Base-by-base conservation (phyloP, 2,329 filamentous ascomycete species). In the Amauroascus verrucosus region DNA sequence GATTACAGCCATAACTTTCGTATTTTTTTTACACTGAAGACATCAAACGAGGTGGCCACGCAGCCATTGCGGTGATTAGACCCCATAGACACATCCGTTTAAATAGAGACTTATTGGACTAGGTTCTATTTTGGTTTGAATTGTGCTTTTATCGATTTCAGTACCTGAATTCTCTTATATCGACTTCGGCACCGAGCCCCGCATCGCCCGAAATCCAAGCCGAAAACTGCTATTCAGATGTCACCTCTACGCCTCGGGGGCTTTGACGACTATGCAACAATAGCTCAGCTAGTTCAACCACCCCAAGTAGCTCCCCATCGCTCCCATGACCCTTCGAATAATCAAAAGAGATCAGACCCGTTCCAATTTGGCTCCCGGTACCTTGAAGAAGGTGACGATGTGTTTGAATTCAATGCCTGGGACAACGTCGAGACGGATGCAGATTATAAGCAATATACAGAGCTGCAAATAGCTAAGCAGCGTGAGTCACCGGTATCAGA, bases 391-490 rank as follows among this genome's bases (percentile, higher is more conserved):
- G 81, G 83, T 65, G 90, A 95, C 72, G 79, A 97, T 67, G 87
- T 95, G 64, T 98, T 91, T 72, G 86, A 94, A 69, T 95, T 93
- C 80, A 98, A 98, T 70, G 93, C 93, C 35, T 98, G 93, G 93
- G 93, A 98, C 68, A 91, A 98, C 68, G 93, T 97, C 66, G 85
- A 91, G 71, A 89, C 89, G 67, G 91, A 97, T 72, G 82, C 88
- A 62, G 78, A 83, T 38, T 97, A 95, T 77, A 84, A 85, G 65
- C 81, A 86, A 65, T 95, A 93, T 70, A 84, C 89, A 56, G 82
- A 90, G 70, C 73, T 83, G 65, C 93, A 97, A 72, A 91, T 86
- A 66, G 80, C 81, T 45, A 85, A 85, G 72, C 93, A 98, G 73
- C 83, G 90, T 59, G 81, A 85, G 63, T 79, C 85, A 57, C 91